phyloP scores from a whole-genome alignment of 2,329 filamentous ascomycete genomes.

The Scleromitrula shiraiana region DNA sequence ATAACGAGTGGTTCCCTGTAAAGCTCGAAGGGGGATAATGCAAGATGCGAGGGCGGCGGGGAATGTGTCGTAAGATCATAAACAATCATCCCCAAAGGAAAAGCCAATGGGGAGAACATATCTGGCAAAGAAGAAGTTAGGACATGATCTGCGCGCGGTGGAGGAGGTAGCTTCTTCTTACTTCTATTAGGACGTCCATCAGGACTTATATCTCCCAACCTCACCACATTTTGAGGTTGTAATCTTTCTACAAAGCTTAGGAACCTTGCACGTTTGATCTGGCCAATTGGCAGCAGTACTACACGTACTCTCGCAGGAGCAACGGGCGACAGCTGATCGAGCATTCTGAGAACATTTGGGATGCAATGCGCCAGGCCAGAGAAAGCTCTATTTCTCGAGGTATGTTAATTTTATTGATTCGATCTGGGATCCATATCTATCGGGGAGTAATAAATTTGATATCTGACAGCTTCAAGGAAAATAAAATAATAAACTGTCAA shows the following conservation, averaged over 20 bases:
- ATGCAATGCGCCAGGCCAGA: constrained; percentile 20
- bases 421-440: background rate
- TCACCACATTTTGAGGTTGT: constrained; percentile 70
- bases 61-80: constrained; percentile 80
- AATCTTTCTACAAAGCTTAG: constrained; percentile 69
- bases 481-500: background rate
- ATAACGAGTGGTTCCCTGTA: constrained; percentile 79
- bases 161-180: too few species aligned
- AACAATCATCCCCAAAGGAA: constrained; percentile 76
- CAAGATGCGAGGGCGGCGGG: constrained; percentile 69
- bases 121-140: constrained; percentile 56
- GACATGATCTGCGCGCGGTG: too few species aligned
- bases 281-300: constrained; percentile 77
- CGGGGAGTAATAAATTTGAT: background rate
- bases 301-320: constrained; percentile 86
- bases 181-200: constrained; percentile 81
- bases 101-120: constrained; percentile 88
- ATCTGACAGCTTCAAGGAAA: background rate
- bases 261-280: constrained; percentile 77
- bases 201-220: constrained; percentile 77
- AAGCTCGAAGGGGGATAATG: constrained; percentile 81
- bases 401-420: background rate
- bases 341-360: constrained; percentile 58
- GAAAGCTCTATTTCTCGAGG: constrained; percentile 3
- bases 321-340: constrained; percentile 83